Evolutionary conservation across 2,329 filamentous ascomycete species (phyloP).

Genomic region (Simplicillium aogashimaense): DNA sequence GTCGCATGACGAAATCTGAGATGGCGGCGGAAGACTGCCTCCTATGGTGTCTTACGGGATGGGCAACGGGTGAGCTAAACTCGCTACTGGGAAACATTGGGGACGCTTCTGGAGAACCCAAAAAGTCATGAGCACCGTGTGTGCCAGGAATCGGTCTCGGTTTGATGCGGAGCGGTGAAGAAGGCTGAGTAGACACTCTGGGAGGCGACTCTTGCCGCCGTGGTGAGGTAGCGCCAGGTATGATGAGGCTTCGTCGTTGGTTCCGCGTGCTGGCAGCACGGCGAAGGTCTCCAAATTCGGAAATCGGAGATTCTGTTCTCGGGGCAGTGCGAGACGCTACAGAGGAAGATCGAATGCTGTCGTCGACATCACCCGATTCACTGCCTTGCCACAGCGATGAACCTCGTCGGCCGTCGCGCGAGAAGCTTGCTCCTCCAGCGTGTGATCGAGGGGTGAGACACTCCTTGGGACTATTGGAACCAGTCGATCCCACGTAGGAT

Average conservation of each 20-base stretch:
- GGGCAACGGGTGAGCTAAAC: slow-evolving; percentile 62
- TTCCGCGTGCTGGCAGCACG: slow-evolving; percentile 71
- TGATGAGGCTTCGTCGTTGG: slow-evolving; percentile 77
- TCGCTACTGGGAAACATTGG: slow-evolving; percentile 79
- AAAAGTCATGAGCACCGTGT: slow-evolving; percentile 53
- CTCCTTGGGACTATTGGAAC: slow-evolving; percentile 83
- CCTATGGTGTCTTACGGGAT: slow-evolving; percentile 59
- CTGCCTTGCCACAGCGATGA: slow-evolving; percentile 70
- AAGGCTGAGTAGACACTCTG: slow-evolving; percentile 61
- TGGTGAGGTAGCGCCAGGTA: slow-evolving; percentile 69
- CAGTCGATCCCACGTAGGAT: slow-evolving; percentile 56
- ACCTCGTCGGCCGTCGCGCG: slow-evolving; percentile 59
- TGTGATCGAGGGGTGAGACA: slow-evolving; percentile 86
- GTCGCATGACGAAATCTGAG: slow-evolving; percentile 55
- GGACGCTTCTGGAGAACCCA: slow-evolving; percentile 81
- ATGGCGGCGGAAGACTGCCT: slow-evolving; percentile 86
- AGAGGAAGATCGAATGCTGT: slow-evolving; percentile 74
- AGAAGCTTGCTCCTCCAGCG: slow-evolving; percentile 45
- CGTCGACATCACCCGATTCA: slow-evolving; percentile 78
- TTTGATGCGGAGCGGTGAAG: slow-evolving; percentile 83
- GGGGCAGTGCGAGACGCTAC: slow-evolving; percentile 55
- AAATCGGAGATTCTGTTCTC: slow-evolving; percentile 82
- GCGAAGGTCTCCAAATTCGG: slow-evolving; percentile 68
- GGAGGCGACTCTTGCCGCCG: slow-evolving; percentile 84
- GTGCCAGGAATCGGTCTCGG: slow-evolving; percentile 53